Evolutionary conservation across 2,329 filamentous ascomycete genomes (phyloP).

Genomic region (Phyllosticta citribraziliensis): DNA sequence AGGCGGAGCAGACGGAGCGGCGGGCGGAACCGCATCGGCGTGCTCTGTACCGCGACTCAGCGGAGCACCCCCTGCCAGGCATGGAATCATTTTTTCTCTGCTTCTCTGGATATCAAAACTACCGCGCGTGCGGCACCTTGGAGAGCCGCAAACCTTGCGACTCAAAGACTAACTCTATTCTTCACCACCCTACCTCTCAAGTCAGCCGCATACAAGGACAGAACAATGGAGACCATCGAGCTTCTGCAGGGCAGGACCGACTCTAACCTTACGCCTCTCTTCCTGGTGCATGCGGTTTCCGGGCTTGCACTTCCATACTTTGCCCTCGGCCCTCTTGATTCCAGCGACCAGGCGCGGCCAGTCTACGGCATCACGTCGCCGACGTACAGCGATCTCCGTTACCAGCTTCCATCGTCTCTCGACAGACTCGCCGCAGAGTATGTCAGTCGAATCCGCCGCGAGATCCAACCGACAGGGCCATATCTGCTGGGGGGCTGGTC

Average conservation of each 20-base stretch:
- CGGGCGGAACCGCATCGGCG: neutral
- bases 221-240: neutral
- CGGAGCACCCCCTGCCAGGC: neutral
- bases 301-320: neutral
- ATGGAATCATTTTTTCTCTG: neutral
- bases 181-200: neutral
- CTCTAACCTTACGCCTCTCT: neutral
- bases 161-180: neutral
- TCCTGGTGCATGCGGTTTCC: neutral
- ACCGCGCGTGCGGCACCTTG: neutral
- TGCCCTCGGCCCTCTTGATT: neutral
- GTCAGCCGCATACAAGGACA: neutral
- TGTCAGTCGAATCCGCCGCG: slow-evolving; percentile 12
- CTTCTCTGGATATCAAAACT: neutral
- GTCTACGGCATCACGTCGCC: slow-evolving; percentile 17
- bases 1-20: neutral
- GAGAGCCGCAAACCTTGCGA: neutral
- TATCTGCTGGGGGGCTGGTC: slow-evolving; percentile 14
- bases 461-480: slow-evolving; percentile 13
- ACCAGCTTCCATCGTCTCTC: slow-evolving; percentile 12
- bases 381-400: slow-evolving; percentile 13
- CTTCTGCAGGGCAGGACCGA: neutral
- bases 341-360: slow-evolving; percentile 7
- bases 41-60: neutral
- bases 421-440: slow-evolving; percentile 14